Percentiles rank a stretch among this genome's conserved stretches.
Evolutionary conservation across 176 grass and related monocot species (phyloP).

Genomic region (Poa annua): DNA sequence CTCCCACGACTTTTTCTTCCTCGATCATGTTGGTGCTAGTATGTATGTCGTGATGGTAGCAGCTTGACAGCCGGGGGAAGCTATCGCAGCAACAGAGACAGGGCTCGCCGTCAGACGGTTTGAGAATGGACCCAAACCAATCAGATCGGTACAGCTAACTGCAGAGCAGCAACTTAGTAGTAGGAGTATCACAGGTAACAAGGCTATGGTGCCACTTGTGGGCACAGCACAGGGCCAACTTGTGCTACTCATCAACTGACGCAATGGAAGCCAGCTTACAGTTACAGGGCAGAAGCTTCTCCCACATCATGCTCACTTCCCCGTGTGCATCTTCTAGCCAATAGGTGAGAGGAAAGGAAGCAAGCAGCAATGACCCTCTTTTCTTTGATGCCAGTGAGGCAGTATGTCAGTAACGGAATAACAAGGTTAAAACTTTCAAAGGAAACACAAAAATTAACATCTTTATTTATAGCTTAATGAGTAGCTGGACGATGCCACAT

Average conservation of each 20-base stretch:
- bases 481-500: not conserved
- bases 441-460: not conserved
- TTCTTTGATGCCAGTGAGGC: not conserved
- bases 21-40: not conserved
- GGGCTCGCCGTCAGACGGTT: not conserved
- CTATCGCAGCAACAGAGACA: not conserved
- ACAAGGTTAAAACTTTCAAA: not conserved
- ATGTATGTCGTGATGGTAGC: not conserved
- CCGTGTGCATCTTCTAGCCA: not conserved
- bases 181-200: not conserved
- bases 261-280: not conserved
- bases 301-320: not conserved
- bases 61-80: not conserved
- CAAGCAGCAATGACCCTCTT: not conserved
- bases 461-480: not conserved
- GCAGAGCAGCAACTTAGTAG: not conserved
- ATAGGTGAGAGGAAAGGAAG: not conserved
- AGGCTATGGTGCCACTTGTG: not conserved
- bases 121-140: not conserved
- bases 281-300: not conserved
- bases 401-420: too few species aligned
- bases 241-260: not conserved
- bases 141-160: not conserved
- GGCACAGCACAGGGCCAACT: not conserved
- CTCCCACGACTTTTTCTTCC: not conserved